These are phyloP conservation scores for Selenicereus undatus DNA, from an alignment of 148 eudicot species.

Conservation along the genomic window DNA sequence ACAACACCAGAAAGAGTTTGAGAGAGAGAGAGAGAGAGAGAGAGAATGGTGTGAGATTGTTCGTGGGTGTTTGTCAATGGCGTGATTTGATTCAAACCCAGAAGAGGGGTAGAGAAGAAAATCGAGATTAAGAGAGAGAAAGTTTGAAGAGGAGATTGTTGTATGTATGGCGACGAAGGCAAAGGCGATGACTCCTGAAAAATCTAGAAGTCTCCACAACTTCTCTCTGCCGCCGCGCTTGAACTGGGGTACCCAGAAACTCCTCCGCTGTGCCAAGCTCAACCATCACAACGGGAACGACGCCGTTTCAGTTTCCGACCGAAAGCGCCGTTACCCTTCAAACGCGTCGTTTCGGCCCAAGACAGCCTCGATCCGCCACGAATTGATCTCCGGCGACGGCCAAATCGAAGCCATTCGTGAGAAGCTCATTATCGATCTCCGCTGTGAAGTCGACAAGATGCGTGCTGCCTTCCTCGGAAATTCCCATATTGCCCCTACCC, in stretches of 20 bases:
- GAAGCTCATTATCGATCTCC: conserved; percentile 69
- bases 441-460: conserved; percentile 58
- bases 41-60: background rate
- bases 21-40: background rate
- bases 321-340: conserved; percentile 7
- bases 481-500: conserved; percentile 22
- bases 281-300: conserved; percentile 32
- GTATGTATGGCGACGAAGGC: conserved; percentile 42
- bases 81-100: background rate
- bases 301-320: conserved; percentile 15
- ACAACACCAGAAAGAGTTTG: background rate
- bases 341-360: background rate
- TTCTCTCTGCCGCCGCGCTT: conserved; percentile 60
- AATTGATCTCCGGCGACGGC: background rate
- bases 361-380: conserved; percentile 14
- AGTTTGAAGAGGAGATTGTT: background rate
- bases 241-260: conserved; percentile 59
- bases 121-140: background rate
- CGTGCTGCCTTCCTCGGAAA: conserved; percentile 25
- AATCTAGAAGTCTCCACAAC: conserved; percentile 63
- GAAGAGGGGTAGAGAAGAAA: background rate
- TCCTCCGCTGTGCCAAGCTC: conserved; percentile 39
- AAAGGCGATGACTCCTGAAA: conserved; percentile 54
- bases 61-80: conserved; percentile 4
- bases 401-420: conserved; percentile 54